Conservation (phyloP, 2,329 filamentous ascomycete genomes). For the Botrytis elliptica region DNA sequence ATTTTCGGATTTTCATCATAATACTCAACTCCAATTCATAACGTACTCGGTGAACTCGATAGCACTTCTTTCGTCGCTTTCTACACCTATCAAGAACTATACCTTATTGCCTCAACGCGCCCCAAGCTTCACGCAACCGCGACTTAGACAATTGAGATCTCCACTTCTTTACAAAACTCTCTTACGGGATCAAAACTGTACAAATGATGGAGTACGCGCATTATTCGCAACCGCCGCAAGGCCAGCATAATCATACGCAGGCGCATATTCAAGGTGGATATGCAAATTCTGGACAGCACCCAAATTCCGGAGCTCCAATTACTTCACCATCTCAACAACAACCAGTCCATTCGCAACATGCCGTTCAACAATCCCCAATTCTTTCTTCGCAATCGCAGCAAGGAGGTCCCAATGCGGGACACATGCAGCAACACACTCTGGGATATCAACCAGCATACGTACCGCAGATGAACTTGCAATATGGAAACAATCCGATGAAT, state of each 20-base stretch:
- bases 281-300: slow-evolving; percentile 57
- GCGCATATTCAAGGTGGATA: slow-evolving; percentile 60
- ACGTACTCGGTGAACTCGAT: slow-evolving; percentile 23
- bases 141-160: slow-evolving; percentile 19
- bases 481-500: slow-evolving; percentile 71
- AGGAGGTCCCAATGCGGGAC: slow-evolving; percentile 59
- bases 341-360: slow-evolving; percentile 57
- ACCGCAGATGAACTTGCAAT: slow-evolving; percentile 72
- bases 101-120: slow-evolving; percentile 22
- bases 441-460: slow-evolving; percentile 81
- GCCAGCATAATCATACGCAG: slow-evolving; percentile 60
- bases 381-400: slow-evolving; percentile 76
- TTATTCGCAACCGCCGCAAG: slow-evolving; percentile 61
- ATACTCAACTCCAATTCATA: slow-evolving; percentile 20
- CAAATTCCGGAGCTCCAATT: slow-evolving; percentile 52
- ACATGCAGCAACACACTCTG: slow-evolving; percentile 64
- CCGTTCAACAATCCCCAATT: slow-evolving; percentile 71
- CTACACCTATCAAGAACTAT: slow-evolving; percentile 23
- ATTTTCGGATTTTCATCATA: slow-evolving; percentile 20
- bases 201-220: slow-evolving; percentile 73
- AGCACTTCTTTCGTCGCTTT: slow-evolving; percentile 19
- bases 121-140: slow-evolving; percentile 17
- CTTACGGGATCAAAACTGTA: slow-evolving; percentile 35
- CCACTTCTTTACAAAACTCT: slow-evolving; percentile 19
- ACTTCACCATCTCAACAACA: slow-evolving; percentile 71